These are phyloP conservation scores for Rhodomyrtus tomentosa DNA, from an alignment of 345 rosid species.

Conservation along the genomic window DNA sequence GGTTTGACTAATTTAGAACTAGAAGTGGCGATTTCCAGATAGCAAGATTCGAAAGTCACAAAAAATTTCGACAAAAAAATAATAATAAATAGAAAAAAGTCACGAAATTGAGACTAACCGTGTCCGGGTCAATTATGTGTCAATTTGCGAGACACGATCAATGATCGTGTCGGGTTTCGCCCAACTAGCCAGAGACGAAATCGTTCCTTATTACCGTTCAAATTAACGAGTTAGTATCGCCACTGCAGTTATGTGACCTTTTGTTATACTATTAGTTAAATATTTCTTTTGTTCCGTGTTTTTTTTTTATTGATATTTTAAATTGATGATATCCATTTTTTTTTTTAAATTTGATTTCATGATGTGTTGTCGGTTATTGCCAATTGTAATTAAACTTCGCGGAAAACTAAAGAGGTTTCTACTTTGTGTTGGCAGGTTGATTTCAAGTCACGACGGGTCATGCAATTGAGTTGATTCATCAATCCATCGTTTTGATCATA, in stretches of 20 bases:
- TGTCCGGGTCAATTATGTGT: background rate
- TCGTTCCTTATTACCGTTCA: background rate
- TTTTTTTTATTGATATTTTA: background rate
- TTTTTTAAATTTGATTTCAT: rapidly evolving
- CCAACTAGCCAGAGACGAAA: background rate
- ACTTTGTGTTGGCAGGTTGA: background rate
- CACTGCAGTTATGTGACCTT: rapidly evolving
- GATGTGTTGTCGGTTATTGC: background rate
- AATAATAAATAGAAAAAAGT: no score
- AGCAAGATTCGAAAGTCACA: background rate
- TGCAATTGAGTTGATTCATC: no score
- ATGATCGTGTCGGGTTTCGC: background rate
- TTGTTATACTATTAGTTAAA: background rate
- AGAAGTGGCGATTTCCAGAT: background rate
- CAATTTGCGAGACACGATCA: background rate
- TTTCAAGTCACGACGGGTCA: background rate
- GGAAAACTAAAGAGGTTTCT: background rate
- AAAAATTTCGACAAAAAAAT: no score
- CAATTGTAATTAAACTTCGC: background rate
- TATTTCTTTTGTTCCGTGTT: no score
- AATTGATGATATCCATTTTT: background rate
- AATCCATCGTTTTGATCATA: background rate
- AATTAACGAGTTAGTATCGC: background rate
- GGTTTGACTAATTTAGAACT: background rate
- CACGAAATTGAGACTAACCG: background rate